A percentile compares a stretch with the other conserved stretches of the same genome.
Conservation (phyloP, 768 basidiomycete genomes). For the Rhizopogon vinicolor region DNA sequence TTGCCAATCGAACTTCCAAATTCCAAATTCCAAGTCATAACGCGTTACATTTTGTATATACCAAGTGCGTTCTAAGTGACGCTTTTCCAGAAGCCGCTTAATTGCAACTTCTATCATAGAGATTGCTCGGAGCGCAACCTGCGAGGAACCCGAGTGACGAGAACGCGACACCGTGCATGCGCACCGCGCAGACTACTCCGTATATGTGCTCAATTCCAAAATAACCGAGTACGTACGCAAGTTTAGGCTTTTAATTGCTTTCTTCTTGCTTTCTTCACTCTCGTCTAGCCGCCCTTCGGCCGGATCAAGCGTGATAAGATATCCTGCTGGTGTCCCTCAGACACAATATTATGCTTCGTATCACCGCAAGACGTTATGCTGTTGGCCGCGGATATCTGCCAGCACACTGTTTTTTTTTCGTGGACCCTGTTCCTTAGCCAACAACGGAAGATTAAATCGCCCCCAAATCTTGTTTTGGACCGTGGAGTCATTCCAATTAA, state of each 20-base stretch:
- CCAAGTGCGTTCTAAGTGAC: neutral
- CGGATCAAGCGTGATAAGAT: neutral
- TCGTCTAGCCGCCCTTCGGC: neutral
- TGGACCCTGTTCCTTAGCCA: neutral
- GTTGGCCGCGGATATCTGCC: neutral
- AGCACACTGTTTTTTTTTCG: neutral
- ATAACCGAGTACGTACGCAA: neutral
- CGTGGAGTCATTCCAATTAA: neutral
- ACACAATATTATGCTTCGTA: neutral
- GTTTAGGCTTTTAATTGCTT: neutral
- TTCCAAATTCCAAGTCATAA: neutral
- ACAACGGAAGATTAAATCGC: neutral
- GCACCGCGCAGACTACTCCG: too few species aligned
- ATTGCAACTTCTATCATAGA: too few species aligned
- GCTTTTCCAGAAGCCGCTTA: neutral
- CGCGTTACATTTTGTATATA: neutral
- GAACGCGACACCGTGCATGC: neutral
- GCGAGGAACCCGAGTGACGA: neutral
- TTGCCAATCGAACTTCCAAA: neutral
- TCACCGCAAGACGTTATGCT: neutral
- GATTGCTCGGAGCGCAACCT: neutral
- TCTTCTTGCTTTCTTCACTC: neutral
- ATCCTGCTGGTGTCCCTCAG: neutral
- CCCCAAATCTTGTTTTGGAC: neutral
- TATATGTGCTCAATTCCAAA: too few species aligned